Percentiles rank a stretch among this genome's conserved stretches.
phyloP scores from a whole-genome alignment of 2,329 filamentous ascomycete genomes.

The Scedosporium boydii region DNA sequence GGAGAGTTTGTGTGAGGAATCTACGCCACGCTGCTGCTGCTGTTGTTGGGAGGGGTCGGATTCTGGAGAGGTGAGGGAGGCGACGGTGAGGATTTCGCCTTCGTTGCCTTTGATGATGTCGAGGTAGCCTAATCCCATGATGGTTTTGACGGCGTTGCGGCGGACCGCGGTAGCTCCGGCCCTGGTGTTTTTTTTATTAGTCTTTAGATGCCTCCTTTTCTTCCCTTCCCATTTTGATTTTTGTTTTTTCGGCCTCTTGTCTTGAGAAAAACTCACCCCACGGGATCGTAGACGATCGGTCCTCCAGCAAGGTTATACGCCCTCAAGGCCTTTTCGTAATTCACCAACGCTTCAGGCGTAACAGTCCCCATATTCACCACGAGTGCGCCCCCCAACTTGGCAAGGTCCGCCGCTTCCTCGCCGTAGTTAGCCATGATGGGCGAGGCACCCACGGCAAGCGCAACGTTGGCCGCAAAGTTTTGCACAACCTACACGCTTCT shows the following conservation, averaged over 20 bases:
- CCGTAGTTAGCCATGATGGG: slow-evolving; percentile 93
- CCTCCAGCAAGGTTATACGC: slow-evolving; percentile 73
- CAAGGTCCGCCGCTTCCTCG: slow-evolving; percentile 73
- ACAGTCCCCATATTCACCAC: slow-evolving; percentile 95
- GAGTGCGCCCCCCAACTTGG: slow-evolving; percentile 63
- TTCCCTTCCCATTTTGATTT: not conserved
- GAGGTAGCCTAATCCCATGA: slow-evolving; percentile 68
- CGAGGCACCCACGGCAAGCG: slow-evolving; percentile 72
- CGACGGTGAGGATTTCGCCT: slow-evolving; percentile 70
- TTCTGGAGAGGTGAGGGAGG: slow-evolving; percentile 25
- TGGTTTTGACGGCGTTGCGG: slow-evolving; percentile 56
- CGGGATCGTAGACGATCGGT: slow-evolving; percentile 79
- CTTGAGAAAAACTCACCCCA: slow-evolving; percentile 47
- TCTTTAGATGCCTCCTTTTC: not conserved
- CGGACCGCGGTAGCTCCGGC: slow-evolving; percentile 74
- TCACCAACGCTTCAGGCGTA: slow-evolving; percentile 61
- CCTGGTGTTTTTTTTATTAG: slow-evolving; percentile 19
- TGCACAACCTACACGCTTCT: slow-evolving; percentile 55
- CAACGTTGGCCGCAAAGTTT: slow-evolving; percentile 89
- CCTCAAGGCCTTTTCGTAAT: slow-evolving; percentile 62
- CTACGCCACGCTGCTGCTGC: slow-evolving; percentile 71
- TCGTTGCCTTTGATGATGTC: slow-evolving; percentile 93
- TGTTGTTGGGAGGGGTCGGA: not conserved
- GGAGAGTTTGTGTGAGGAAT: slow-evolving; percentile 56
- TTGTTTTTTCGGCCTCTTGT: not conserved